A percentile compares a stretch with the other conserved stretches of the same genome.
Evolutionary conservation across 2,329 filamentous ascomycete genomes (phyloP).

Genomic region (Monosporascus sp.): DNA sequence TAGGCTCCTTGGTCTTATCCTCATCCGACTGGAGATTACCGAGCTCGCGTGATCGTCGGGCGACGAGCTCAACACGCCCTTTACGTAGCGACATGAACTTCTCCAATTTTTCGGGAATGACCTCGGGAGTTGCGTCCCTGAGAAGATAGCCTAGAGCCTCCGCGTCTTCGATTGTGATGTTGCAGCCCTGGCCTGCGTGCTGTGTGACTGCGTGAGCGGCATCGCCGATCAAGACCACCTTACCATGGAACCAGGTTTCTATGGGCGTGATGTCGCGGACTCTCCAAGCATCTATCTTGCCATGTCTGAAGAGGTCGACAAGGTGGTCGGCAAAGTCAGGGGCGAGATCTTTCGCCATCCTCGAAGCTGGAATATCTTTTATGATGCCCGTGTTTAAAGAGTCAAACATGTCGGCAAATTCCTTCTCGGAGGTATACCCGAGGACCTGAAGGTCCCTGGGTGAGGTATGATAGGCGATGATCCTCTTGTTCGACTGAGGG

Average conservation of each 20-base stretch:
- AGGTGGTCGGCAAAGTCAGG: slow-evolving; percentile 10
- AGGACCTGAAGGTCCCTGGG: slow-evolving; percentile 11
- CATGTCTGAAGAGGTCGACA: slow-evolving; percentile 10
- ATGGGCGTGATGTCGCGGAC: slow-evolving; percentile 15
- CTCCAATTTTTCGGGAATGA: slow-evolving; percentile 2
- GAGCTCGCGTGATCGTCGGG: slow-evolving; percentile 13
- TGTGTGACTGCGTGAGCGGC: slow-evolving; percentile 19
- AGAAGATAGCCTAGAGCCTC: slow-evolving; percentile 15
- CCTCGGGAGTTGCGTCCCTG: slow-evolving; percentile 7
- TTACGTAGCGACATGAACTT: slow-evolving; percentile 15
- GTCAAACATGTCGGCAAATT: slow-evolving; percentile 14
- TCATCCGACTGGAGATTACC: slow-evolving; percentile 11
- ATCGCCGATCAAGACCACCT: slow-evolving; percentile 18
- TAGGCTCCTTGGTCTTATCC: slow-evolving; percentile 10
- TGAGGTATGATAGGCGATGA: slow-evolving; percentile 16
- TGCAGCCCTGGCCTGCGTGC: slow-evolving; percentile 16
- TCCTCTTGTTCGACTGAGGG: slow-evolving; percentile 9
- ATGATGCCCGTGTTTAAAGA: slow-evolving; percentile 14
- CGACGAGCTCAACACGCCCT: slow-evolving; percentile 14
- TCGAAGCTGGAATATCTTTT: slow-evolving; percentile 9
- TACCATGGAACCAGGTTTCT: slow-evolving; percentile 15
- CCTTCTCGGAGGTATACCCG: slow-evolving; percentile 15
- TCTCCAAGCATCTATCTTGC: slow-evolving; percentile 15
- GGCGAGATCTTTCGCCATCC: slow-evolving; percentile 11
- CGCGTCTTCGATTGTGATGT: slow-evolving; percentile 19